These are phyloP conservation scores for Pugionium dolabratum DNA, from an alignment of 345 rosid species.

Conservation along the genomic window DNA sequence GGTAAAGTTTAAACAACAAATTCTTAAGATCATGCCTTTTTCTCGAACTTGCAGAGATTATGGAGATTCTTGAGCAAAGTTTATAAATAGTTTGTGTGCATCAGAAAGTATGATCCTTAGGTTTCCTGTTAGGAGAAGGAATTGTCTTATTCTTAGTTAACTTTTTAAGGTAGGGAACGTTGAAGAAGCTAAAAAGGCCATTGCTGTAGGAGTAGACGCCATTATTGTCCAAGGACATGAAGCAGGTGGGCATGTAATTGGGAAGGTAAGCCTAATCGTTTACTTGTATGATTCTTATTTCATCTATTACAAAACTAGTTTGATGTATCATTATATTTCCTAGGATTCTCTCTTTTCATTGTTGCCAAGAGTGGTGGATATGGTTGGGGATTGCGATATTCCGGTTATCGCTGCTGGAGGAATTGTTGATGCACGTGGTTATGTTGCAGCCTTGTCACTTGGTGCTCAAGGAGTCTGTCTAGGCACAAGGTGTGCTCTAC, in stretches of 20 bases:
- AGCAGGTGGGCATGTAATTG: constrained; percentile 89
- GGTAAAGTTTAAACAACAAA: constrained; percentile 43
- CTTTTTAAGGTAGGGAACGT: constrained; percentile 61
- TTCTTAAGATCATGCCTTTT: not conserved
- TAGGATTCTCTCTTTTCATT: constrained; percentile 71
- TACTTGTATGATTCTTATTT: not conserved
- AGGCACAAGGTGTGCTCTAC: constrained; percentile 67
- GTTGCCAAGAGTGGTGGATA: constrained; percentile 77
- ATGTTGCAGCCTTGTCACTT: constrained; percentile 83
- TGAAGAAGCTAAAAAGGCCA: constrained; percentile 63
- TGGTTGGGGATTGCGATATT: constrained; percentile 55
- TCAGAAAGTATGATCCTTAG: not conserved
- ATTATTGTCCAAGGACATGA: constrained; percentile 87
- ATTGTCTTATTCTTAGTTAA: constrained; percentile 7
- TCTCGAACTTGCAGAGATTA: not conserved
- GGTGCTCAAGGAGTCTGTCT: constrained; percentile 87
- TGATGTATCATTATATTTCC: constrained; percentile 2
- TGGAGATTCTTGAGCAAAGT: not conserved
- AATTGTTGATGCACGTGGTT: constrained; percentile 77
- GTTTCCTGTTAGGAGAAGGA: not conserved
- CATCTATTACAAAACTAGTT: not conserved
- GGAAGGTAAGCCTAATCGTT: constrained; percentile 52
- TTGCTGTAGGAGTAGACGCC: constrained; percentile 70
- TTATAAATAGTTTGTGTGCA: constrained; percentile 3
- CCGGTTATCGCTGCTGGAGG: constrained; percentile 93